A percentile compares a stretch with the other conserved stretches of the same genome.
Evolutionary conservation across 2,329 filamentous ascomycete species (phyloP).

Genomic region (Epichloe elymi): DNA sequence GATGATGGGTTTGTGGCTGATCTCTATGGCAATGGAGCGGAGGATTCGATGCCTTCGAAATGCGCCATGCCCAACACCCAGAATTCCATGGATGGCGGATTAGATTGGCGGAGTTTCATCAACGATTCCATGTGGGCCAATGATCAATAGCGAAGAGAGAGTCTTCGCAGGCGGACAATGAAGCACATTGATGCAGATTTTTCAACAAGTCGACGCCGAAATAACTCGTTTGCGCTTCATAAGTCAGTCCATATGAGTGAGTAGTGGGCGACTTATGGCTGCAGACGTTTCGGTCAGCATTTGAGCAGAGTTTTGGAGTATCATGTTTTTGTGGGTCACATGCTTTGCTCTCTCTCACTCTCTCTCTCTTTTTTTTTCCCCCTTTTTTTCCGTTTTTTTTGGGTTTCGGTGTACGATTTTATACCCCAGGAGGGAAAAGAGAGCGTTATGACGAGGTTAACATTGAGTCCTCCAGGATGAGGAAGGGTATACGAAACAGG

Average conservation of each 20-base stretch:
- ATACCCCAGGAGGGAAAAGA: background rate
- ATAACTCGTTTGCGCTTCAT: background rate
- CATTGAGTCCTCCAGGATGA: too few species aligned
- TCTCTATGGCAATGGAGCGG: background rate
- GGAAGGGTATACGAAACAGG: background rate
- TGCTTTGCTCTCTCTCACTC: too few species aligned
- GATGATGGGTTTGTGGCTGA: conserved; percentile 3
- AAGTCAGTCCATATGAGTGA: background rate
- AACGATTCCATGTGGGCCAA: conserved; percentile 17
- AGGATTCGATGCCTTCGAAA: conserved; percentile 1
- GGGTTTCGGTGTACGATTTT: background rate
- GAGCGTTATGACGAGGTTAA: background rate
- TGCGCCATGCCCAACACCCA: background rate
- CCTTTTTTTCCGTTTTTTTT: background rate
- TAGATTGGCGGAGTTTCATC: conserved; percentile 19
- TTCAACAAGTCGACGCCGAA: background rate
- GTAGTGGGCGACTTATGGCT: background rate
- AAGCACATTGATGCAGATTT: background rate
- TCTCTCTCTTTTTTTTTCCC: too few species aligned
- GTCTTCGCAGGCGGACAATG: background rate
- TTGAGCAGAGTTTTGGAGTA: too few species aligned
- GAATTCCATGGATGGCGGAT: conserved; percentile 9
- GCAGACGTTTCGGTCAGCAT: background rate
- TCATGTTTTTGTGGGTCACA: too few species aligned
- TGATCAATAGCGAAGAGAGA: conserved; percentile 17